Evolutionary conservation across 805 yeast genomes (phyloP), one percentile per base, ranked within the genome.

Genomic region (Diddensiella santjacobensis): DNA sequence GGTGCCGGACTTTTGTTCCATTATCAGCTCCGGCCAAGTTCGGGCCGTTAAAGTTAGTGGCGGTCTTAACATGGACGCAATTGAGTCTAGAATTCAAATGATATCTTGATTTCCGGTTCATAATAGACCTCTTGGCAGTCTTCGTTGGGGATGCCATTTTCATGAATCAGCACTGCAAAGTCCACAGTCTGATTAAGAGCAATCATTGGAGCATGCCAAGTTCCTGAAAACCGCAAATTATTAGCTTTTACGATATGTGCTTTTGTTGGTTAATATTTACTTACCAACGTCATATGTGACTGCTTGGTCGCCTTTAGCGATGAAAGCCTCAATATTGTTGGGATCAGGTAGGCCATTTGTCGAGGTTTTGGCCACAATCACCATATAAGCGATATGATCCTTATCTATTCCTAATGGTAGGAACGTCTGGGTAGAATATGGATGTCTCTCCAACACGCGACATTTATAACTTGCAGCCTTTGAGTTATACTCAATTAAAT

Each of bases 161-260:
- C 97, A 61, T 84, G 84, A 26, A 87, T 83, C 45, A 89, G 69
- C n/a, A 91, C 97, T 2, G 87, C 90, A 68, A 90, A 91, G 60
- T 91, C 96, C 11, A 83, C 68, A 3, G 70, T 69, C 22, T 77
- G 79, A 29, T 81, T 83, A 6, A 88, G 64, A 1, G 87, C 91
- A 19, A 91, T 83, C 98, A 90, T 90, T 2, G 98, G 97, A 0
- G 97, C 96, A 63, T 90, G 98, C 98, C 98, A 90, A 3, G 83
- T 78, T 0, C 84, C 87, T 10, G 54, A 20, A 8, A 19, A 13
- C 6, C 18, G 18, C 10, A 17, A n/a, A n/a, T 8, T 8, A 8
- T 6, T 35, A 10, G 8, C 15, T 10, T n/a, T 10, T n/a, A 15
- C 18, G 8, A 22, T 19, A 8, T 39, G 5, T 39, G 13, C 8